Base-by-base conservation (phyloP, 495 filamentous ascomycete species). In the Aspergillus carlsbadensis region DNA sequence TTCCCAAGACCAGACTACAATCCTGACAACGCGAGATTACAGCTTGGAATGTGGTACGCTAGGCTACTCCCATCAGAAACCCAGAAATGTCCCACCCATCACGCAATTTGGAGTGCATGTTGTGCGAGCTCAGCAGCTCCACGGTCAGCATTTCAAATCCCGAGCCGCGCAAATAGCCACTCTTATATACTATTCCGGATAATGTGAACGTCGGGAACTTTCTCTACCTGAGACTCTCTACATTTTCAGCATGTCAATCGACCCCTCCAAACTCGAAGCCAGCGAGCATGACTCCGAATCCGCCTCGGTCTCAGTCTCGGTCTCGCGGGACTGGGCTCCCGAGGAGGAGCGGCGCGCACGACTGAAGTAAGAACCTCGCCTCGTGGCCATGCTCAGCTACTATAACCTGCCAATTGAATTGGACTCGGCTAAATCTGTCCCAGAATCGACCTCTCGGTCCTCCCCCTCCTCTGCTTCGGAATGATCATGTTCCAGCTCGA, bases 401-500 rank as follows among this genome's bases (percentile, higher is more conserved):
- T n/a, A n/a, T n/a, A n/a, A n/a, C n/a, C n/a, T n/a, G n/a, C n/a
- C n/a, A n/a, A n/a, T n/a, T n/a, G n/a, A n/a, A n/a, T n/a, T n/a
- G n/a, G 5, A 39, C 11, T 14, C 36, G 5, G 11, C 36, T 39
- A 14, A 39, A 4, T 10, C 3, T 5, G 14, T 1, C 14, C 2
- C 24, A 76, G 72, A 26, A 47, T 71, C 33, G 79, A 82, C 52
- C 54, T 74, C 11, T 62, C 70, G 31, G 58, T 78, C 14, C 69
- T 83, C 31, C 79, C 78, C 2, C 61, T 82, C 0, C 61, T 83
- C 7, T 58, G 73, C 5, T 35, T 83, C 2, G 77, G 77, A 5
- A 77, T 86, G 52, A 78, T 81, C 46, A 65, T 70, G 11, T 64
- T 79, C 22, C 69, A 81, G 53, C 56, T 83, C 6, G 80, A 83